Percentiles rank a stretch among this genome's conserved stretches.
Evolutionary conservation across 768 basidiomycete genomes (phyloP).

Genomic region (Galerina marginata): DNA sequence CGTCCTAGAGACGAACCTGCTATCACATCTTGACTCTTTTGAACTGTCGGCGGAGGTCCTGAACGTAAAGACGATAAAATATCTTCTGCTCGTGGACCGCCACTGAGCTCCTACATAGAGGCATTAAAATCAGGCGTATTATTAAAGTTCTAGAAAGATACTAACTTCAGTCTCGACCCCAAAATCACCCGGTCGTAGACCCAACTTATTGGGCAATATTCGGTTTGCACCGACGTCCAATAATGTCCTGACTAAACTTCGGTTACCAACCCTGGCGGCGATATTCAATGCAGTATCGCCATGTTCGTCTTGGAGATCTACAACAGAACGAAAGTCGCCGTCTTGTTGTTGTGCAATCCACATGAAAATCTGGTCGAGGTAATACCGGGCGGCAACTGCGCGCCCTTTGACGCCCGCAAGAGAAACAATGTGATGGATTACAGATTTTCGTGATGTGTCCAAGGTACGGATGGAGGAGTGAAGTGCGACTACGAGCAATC

Average conservation of each 20-base stretch:
- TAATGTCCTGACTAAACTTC: constrained; percentile 82
- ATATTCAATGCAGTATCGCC: constrained; percentile 97
- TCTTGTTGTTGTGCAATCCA: constrained; percentile 82
- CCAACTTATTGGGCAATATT: constrained; percentile 88
- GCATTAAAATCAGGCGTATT: neutral
- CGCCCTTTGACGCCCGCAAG: constrained; percentile 92
- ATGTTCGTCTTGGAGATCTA: constrained; percentile 93
- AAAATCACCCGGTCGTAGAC: constrained; percentile 92
- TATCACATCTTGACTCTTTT: constrained; percentile 89
- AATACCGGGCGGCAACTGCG: constrained; percentile 83
- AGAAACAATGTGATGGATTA: constrained; percentile 90
- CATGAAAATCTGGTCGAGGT: constrained; percentile 87
- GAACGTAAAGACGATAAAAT: constrained; percentile 75
- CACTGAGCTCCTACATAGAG: constrained; percentile 63
- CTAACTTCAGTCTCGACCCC: constrained; percentile 90
- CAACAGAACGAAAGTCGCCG: constrained; percentile 77
- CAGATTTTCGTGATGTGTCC: constrained; percentile 84
- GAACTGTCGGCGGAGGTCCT: constrained; percentile 76
- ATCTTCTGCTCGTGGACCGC: constrained; percentile 78
- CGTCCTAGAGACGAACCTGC: constrained; percentile 50
- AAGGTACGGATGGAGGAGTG: constrained; percentile 83
- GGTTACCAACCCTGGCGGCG: constrained; percentile 91
- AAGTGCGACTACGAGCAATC: constrained; percentile 64
- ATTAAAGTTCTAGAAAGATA: neutral
- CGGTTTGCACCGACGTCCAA: constrained; percentile 94